These are phyloP conservation scores for Carex myosuroides DNA, from an alignment of 176 grass and related monocot genomes.

Conservation along the genomic window DNA sequence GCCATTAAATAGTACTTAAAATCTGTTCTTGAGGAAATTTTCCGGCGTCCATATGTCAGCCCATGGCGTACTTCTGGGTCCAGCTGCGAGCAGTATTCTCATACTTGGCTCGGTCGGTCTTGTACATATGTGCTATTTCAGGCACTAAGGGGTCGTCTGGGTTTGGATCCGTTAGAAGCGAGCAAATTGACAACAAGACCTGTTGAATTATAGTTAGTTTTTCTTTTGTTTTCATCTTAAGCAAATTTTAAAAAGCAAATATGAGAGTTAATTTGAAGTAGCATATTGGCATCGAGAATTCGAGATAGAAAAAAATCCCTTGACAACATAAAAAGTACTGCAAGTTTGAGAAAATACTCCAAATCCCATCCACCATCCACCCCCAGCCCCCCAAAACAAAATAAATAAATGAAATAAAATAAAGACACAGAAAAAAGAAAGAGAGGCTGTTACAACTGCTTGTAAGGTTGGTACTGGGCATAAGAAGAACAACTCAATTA, in stretches of 20 bases:
- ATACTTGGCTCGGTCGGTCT: conserved; percentile 28
- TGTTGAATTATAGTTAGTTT: neutral
- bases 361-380: neutral
- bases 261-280: neutral
- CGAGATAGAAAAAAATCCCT: no score
- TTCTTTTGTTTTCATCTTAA: neutral
- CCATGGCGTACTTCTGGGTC: conserved; percentile 39
- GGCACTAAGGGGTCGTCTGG: conserved; percentile 30
- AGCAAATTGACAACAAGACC: conserved; percentile 36
- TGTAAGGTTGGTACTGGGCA: neutral
- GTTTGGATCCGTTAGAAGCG: conserved; percentile 33
- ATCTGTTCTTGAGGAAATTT: neutral
- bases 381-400: no score
- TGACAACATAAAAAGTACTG: neutral
- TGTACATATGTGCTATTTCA: conserved; percentile 39
- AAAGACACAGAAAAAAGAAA: neutral
- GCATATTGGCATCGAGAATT: neutral
- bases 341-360: neutral
- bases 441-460: neutral
- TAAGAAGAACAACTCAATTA: neutral
- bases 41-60: neutral
- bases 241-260: neutral
- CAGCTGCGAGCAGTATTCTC: conserved; percentile 33
- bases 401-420: neutral
- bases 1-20: neutral